Conservation (phyloP, 495 filamentous ascomycete species). For the Annulohypoxylon maeteangense region DNA sequence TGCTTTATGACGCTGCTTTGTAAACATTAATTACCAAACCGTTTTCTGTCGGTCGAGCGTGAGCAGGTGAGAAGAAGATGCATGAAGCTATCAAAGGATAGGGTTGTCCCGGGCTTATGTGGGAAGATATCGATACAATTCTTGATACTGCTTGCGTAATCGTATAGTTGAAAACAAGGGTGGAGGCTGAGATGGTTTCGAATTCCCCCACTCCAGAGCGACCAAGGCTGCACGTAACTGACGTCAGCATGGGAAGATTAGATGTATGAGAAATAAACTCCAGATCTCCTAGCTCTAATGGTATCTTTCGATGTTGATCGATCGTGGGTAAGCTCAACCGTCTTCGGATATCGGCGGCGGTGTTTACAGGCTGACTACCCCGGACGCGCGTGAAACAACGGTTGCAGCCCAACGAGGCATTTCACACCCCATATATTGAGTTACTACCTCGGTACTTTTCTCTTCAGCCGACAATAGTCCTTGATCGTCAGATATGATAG, state of each 20-base stretch:
- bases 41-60: not conserved
- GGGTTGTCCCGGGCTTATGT: not conserved
- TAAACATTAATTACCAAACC: slow-evolving; percentile 14
- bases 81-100: slow-evolving; percentile 14
- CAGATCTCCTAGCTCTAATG: not conserved
- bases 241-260: slow-evolving; percentile 22
- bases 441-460: not conserved
- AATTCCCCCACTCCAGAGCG: slow-evolving; percentile 9
- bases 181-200: slow-evolving; percentile 24
- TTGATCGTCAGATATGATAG: slow-evolving; percentile 7
- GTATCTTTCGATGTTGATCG: slow-evolving; percentile 17
- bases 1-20: slow-evolving; percentile 4
- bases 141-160: slow-evolving; percentile 36
- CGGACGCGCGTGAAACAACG: slow-evolving; percentile 32
- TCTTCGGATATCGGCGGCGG: slow-evolving; percentile 21
- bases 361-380: slow-evolving; percentile 21
- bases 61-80: slow-evolving; percentile 16
- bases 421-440: slow-evolving; percentile 8
- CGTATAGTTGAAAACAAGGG: not conserved
- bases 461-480: not conserved
- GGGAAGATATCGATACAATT: not conserved
- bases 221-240: slow-evolving; percentile 1
- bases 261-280: slow-evolving; percentile 17
- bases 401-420: slow-evolving; percentile 39
- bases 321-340: slow-evolving; percentile 16